Evolutionary conservation across 768 basidiomycete genomes (phyloP).

Genomic region (Auriculariales sp.): DNA sequence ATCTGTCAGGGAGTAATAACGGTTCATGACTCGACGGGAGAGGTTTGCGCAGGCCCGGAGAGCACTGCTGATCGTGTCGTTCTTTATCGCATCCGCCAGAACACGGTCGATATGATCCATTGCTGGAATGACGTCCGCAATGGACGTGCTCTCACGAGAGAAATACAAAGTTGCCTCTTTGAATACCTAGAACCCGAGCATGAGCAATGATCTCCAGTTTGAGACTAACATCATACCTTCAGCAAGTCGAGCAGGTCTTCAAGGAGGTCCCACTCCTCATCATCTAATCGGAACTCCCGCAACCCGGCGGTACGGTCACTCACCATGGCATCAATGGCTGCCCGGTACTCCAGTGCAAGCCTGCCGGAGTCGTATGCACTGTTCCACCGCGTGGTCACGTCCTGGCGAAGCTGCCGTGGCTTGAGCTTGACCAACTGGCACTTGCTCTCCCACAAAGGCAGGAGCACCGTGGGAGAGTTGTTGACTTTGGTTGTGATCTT

Average conservation of each 20-base stretch:
- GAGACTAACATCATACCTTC: conserved; percentile 12
- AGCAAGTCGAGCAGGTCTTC: conserved; percentile 17
- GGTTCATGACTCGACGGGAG: conserved; percentile 17
- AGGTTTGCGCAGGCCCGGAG: conserved; percentile 16
- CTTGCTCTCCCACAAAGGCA: conserved; percentile 16
- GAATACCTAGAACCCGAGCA: conserved; percentile 14
- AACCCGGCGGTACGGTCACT: conserved; percentile 10
- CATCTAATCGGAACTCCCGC: conserved; percentile 13
- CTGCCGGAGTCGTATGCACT: conserved; percentile 24
- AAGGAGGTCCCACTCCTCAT: conserved; percentile 20
- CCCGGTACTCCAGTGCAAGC: conserved; percentile 16
- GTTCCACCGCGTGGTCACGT: conserved; percentile 25
- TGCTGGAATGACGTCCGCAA: conserved; percentile 22
- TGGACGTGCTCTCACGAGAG: conserved; percentile 13
- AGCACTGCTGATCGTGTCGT: conserved; percentile 6
- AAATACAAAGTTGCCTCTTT: conserved; percentile 22
- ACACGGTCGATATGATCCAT: conserved; percentile 21
- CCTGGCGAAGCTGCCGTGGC: conserved; percentile 18
- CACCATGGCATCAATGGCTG: conserved; percentile 15
- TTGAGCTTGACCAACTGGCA: conserved; percentile 8
- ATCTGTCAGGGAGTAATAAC: conserved; percentile 19
- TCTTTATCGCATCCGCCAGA: conserved; percentile 10
- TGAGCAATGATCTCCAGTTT: no score
- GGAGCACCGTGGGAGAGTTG: conserved; percentile 16
- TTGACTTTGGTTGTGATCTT: conserved; percentile 10